Evolutionary conservation across 2,329 filamentous ascomycete genomes (phyloP).

Genomic region (Albophoma yamanashiensis): DNA sequence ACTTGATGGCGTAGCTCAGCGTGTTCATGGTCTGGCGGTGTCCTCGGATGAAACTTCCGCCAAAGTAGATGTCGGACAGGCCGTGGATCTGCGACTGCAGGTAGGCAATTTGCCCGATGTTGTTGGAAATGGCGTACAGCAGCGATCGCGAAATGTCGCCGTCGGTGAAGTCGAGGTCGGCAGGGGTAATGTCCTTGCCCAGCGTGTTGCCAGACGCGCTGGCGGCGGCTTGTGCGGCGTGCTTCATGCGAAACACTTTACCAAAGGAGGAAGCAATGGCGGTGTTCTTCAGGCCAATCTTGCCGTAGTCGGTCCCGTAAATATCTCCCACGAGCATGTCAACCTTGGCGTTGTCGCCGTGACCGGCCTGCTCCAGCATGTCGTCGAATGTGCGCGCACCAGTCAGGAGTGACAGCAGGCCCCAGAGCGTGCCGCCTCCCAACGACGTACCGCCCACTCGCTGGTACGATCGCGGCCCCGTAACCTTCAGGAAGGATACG

Average conservation of each 20-base stretch:
- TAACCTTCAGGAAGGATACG: slow-evolving; percentile 95
- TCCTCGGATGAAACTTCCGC: slow-evolving; percentile 90
- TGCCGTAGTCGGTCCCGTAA: slow-evolving; percentile 89
- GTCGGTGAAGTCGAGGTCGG: slow-evolving; percentile 48
- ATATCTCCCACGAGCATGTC: slow-evolving; percentile 98
- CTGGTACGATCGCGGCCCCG: slow-evolving; percentile 73
- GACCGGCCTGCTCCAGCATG: slow-evolving; percentile 86
- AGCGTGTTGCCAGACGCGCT: slow-evolving; percentile 57
- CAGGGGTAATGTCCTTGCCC: slow-evolving; percentile 30
- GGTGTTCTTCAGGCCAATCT: slow-evolving; percentile 90
- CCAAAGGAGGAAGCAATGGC: slow-evolving; percentile 95
- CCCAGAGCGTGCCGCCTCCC: slow-evolving; percentile 96
- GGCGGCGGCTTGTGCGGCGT: slow-evolving; percentile 72
- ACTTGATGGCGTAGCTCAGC: slow-evolving; percentile 89
- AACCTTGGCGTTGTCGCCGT: slow-evolving; percentile 84
- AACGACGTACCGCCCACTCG: slow-evolving; percentile 92
- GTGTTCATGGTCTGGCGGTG: slow-evolving; percentile 98
- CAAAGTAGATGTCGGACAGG: slow-evolving; percentile 91
- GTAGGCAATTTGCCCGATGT: slow-evolving; percentile 96
- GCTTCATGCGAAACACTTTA: slow-evolving; percentile 91
- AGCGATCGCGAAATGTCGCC: slow-evolving; percentile 86
- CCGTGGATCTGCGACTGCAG: slow-evolving; percentile 94
- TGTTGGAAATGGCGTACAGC: slow-evolving; percentile 92
- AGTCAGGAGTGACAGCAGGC: slow-evolving; percentile 79
- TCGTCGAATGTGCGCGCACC: slow-evolving; percentile 95